Conservation (phyloP, 2,329 filamentous ascomycete species). For the Alternaria atra region DNA sequence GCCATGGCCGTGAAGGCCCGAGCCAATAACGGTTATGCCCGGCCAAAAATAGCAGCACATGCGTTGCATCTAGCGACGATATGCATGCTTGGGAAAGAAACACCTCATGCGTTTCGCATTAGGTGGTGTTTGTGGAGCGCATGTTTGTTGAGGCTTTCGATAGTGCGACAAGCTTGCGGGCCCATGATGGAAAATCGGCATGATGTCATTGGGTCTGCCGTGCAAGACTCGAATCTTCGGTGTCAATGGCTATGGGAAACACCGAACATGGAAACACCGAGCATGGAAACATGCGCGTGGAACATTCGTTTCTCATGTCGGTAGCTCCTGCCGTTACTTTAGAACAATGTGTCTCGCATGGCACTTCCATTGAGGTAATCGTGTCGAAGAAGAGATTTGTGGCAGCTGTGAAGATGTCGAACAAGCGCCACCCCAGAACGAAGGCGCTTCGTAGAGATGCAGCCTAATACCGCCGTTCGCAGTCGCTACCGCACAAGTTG, state of each 20-base stretch:
- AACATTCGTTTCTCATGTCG: neutral
- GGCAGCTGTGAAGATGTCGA: neutral
- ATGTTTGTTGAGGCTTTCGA: constrained; percentile 8
- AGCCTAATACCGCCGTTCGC: neutral
- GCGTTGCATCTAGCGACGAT: constrained; percentile 3
- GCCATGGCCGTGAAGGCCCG: neutral
- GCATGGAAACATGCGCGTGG: constrained; percentile 2
- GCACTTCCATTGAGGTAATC: neutral
- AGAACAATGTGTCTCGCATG: neutral
- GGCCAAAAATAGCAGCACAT: neutral
- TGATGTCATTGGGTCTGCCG: constrained; percentile 6
- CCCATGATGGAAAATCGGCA: constrained; percentile 1
- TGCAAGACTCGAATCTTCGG: neutral
- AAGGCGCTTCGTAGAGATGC: neutral
- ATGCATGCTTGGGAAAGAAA: neutral
- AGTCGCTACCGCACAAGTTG: constrained; percentile 1
- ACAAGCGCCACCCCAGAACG: neutral
- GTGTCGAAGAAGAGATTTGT: neutral
- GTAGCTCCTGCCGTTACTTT: neutral
- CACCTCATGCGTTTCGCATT: constrained; percentile 4
- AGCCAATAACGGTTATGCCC: neutral
- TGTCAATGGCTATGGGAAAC: neutral
- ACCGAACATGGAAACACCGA: neutral
- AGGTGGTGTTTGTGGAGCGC: constrained; percentile 2
- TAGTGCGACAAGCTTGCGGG: constrained; percentile 3